Conservation (phyloP, 176 grass and related monocot genomes). For the Zoysia pacifica region DNA sequence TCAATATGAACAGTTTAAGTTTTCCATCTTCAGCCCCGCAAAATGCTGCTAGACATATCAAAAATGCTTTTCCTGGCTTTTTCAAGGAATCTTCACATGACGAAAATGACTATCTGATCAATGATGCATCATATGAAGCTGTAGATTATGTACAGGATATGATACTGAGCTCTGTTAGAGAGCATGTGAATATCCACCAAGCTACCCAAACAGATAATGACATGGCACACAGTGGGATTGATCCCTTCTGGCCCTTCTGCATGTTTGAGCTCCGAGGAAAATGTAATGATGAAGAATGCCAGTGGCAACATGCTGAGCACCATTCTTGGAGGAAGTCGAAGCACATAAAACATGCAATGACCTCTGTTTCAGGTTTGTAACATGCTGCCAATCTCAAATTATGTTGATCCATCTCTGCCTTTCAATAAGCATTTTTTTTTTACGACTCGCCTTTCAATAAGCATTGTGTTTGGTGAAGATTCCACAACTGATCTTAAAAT, state of each 20-base stretch:
- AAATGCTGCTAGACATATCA: conserved; percentile 62
- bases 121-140: conserved; percentile 42
- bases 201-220: conserved; percentile 40
- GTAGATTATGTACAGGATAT: conserved; percentile 36
- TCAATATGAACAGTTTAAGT: neutral
- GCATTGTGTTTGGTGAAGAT: conserved; percentile 28
- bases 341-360: conserved; percentile 25
- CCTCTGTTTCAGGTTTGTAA: conserved; percentile 62
- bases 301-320: conserved; percentile 76
- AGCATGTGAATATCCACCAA: conserved; percentile 30
- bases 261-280: conserved; percentile 97
- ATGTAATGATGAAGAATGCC: conserved; percentile 97
- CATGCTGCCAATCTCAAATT: conserved; percentile 22
- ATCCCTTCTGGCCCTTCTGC: conserved; percentile 97
- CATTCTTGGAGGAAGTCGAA: conserved; percentile 68
- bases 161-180: conserved; percentile 31
- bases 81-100: conserved; percentile 36
- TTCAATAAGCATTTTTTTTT: neutral
- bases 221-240: conserved; percentile 38
- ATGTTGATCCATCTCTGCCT: conserved; percentile 6
- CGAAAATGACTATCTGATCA: conserved; percentile 37
- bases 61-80: conserved; percentile 42
- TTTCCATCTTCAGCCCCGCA: conserved; percentile 58
- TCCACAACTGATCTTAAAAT: conserved; percentile 28
- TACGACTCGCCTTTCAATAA: neutral